phyloP scores from a whole-genome alignment of 129 eudicot species.

The Dittrichia graveolens region DNA sequence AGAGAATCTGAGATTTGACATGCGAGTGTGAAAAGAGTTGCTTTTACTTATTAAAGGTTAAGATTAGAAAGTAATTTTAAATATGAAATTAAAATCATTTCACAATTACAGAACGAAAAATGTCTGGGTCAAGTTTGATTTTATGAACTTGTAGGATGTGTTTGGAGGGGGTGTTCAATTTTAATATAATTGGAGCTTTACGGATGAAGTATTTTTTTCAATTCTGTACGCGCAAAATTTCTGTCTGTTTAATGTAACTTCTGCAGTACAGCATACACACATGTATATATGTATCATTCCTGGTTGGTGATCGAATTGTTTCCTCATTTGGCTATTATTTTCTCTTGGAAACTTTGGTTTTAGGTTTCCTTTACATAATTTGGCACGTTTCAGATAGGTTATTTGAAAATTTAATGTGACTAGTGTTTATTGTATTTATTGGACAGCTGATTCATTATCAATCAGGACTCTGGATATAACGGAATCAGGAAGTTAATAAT shows the following conservation, averaged over 20 bases:
- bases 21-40: conserved; percentile 23
- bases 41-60: conserved; percentile 20
- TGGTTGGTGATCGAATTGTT: background rate
- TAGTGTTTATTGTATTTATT: background rate
- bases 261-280: background rate
- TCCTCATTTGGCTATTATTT: background rate
- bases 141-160: conserved; percentile 11
- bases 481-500: background rate
- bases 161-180: no score
- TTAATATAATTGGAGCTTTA: no score
- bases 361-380: background rate
- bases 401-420: background rate
- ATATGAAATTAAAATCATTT: background rate
- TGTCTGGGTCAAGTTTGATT: background rate
- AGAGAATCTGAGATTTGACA: conserved; percentile 8
- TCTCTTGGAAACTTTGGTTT: background rate
- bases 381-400: conserved; percentile 1
- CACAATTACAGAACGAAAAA: background rate
- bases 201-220: no score
- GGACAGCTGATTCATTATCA: background rate
- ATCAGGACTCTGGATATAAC: background rate
- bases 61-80: background rate
- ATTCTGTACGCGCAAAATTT: background rate
- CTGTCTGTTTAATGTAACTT: background rate
- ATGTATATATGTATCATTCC: background rate